Evolutionary conservation across 495 filamentous ascomycete species (phyloP), one percentile per base, ranked within the genome.

Genomic region (Trypethelium eluteriae): DNA sequence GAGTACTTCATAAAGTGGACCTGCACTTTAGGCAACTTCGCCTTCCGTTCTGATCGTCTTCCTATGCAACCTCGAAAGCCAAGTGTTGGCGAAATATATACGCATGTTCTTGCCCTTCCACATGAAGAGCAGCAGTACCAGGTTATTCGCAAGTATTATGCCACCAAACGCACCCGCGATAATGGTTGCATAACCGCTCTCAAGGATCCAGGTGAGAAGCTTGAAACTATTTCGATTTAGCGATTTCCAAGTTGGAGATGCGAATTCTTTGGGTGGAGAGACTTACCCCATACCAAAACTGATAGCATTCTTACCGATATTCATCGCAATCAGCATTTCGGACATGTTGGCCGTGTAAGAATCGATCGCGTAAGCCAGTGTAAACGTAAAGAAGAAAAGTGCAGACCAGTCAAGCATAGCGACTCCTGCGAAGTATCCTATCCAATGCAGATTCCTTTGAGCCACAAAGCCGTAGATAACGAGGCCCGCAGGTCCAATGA

Each of bases 251-350:
- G 1, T 5, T 36, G 34, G 6, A 36, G 7, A 59, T 5, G 32
- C 6, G 7, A 7, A 10, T 10, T 35, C 53, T 36, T 36, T 59
- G 1, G 25, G 25, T 10, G 18, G 4, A 18, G 49, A 9, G 18
- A 59, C 32, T 35, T 36, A 59, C 53, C 85, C 84, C 77, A 87
- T 83, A 2, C 83, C 85, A 68, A 88, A 87, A 62, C 77, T 81
- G 59, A 88, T 84, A 3, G 82, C 80, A 72, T 86, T 84, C 67
- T 88, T 88, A n/a, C 85, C 85, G 35, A 88, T 70, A 67, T 86
- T 87, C 84, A 88, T 86, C 2, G 83, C 84, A 69, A 88, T 88
- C 38, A 88, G 75, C 85, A 88, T 86, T 71, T 88, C 84, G 1
- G 76, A 79, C 14, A 81, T 69, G 56, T 71, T 71, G 64, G 67